phyloP scores from a whole-genome alignment of 495 filamentous ascomycete species.

The Aspergillus kassunensis region DNA sequence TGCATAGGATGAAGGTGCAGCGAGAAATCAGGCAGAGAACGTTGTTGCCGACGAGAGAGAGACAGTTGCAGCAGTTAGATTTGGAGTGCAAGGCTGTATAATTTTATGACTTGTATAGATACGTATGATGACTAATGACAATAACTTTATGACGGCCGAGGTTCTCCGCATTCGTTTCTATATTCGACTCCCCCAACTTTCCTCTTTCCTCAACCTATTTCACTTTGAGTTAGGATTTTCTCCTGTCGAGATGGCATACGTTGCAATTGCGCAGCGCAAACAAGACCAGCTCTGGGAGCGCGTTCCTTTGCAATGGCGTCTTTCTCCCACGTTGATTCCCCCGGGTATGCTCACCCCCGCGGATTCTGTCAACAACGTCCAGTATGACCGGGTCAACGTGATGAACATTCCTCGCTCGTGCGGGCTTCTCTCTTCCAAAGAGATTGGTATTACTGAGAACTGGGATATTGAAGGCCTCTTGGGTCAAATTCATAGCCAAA shows the following conservation, averaged over 20 bases:
- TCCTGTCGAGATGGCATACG: conserved; percentile 6
- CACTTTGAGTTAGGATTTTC: no score
- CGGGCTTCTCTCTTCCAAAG: conserved; percentile 47
- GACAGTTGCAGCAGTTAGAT: background rate
- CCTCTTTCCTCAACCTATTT: no score
- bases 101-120: background rate
- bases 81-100: background rate
- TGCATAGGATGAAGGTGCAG: background rate
- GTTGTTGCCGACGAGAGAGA: background rate
- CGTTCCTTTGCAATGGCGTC: conserved; percentile 46
- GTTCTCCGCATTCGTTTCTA: conserved; percentile 6
- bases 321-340: conserved; percentile 32
- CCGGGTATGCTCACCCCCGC: conserved; percentile 37
- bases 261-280: conserved; percentile 39
- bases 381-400: conserved; percentile 35
- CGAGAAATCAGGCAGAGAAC: conserved; percentile 2
- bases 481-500: conserved; percentile 40
- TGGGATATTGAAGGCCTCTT: conserved; percentile 50
- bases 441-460: conserved; percentile 57
- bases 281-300: conserved; percentile 40
- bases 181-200: no score
- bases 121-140: conserved; percentile 1
- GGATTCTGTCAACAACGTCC: conserved; percentile 37
- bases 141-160: conserved; percentile 6
- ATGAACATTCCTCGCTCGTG: conserved; percentile 45